These are phyloP conservation scores for Citrus cavaleriei DNA, from an alignment of 345 rosid genomes.

Conservation along the genomic window DNA sequence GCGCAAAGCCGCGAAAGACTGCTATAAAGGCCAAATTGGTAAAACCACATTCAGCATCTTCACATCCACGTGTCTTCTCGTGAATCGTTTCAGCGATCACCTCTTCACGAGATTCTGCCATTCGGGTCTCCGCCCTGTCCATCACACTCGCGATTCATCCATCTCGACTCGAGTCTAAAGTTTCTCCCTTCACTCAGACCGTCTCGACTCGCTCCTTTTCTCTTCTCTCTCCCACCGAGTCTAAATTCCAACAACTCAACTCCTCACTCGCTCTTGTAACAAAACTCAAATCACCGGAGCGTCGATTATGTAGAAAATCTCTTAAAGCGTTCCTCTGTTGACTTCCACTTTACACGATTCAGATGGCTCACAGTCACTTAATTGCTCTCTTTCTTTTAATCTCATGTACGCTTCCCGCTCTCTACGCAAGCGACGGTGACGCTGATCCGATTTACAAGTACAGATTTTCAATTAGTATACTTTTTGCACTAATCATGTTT, in stretches of 20 bases:
- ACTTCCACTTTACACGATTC: constrained; percentile 22
- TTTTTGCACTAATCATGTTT: not conserved
- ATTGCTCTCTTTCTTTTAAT: constrained; percentile 32
- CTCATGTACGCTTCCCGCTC: constrained; percentile 28
- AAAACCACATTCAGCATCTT: not conserved
- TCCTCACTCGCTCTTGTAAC: not conserved
- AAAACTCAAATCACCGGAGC: not conserved
- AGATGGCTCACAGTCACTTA: constrained; percentile 36
- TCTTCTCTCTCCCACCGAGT: not conserved
- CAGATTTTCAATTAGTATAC: constrained; percentile 4
- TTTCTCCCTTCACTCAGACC: not conserved
- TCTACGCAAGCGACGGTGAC: constrained; percentile 75
- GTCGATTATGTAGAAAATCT: constrained; percentile 19
- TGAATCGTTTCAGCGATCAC: constrained; percentile 11
- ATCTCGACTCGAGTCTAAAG: not conserved
- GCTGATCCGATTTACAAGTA: constrained; percentile 86
- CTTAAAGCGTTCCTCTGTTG: constrained; percentile 16
- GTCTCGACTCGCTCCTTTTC: not conserved
- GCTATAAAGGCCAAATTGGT: not conserved
- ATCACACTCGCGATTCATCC: not conserved
- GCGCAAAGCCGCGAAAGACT: no score
- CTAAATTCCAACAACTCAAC: not conserved
- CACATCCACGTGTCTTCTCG: constrained; percentile 18
- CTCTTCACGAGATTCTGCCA: constrained; percentile 21
- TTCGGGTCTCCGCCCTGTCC: not conserved